These are phyloP conservation scores for Ophiocordyceps sinensis DNA, from an alignment of 2,329 filamentous ascomycete species.

Conservation along the genomic window DNA sequence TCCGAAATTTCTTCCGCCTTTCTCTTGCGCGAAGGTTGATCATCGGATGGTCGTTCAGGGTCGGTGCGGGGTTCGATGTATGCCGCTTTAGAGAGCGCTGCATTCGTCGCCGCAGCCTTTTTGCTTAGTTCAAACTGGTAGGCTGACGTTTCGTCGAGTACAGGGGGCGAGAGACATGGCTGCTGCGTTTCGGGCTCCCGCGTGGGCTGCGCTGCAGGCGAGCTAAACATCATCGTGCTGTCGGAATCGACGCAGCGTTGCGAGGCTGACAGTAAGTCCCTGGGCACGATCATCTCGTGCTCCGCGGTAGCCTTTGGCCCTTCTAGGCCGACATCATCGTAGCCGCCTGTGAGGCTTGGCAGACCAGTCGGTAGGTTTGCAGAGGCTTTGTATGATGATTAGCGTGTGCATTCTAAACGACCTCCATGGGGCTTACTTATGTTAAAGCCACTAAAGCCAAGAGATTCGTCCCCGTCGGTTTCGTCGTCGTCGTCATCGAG, in stretches of 20 bases:
- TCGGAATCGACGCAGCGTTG: neutral
- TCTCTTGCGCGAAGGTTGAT: too few species aligned
- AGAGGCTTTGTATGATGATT: too few species aligned
- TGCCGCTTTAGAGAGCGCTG: too few species aligned
- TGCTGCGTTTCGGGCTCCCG: too few species aligned
- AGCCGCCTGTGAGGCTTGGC: too few species aligned
- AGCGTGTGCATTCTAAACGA: conserved; percentile 15
- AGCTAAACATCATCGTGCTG: neutral
- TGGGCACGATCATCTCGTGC: neutral
- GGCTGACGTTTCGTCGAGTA: conserved; percentile 15
- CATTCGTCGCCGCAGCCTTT: neutral
- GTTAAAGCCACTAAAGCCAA: too few species aligned
- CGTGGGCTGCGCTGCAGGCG: too few species aligned
- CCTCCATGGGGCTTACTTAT: neutral
- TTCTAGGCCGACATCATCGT: too few species aligned
- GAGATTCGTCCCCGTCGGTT: neutral
- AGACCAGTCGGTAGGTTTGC: too few species aligned
- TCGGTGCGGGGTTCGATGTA: too few species aligned
- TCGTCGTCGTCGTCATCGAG: neutral
- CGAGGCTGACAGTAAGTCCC: neutral
- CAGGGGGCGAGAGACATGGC: neutral
- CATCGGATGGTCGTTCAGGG: too few species aligned
- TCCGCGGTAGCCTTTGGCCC: neutral
- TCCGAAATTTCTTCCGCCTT: too few species aligned
- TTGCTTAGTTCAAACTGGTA: conserved; percentile 16